A percentile compares a stretch with the other conserved stretches of the same genome.
phyloP scores from a whole-genome alignment of 768 basidiomycete species.

The Calocera cornea region DNA sequence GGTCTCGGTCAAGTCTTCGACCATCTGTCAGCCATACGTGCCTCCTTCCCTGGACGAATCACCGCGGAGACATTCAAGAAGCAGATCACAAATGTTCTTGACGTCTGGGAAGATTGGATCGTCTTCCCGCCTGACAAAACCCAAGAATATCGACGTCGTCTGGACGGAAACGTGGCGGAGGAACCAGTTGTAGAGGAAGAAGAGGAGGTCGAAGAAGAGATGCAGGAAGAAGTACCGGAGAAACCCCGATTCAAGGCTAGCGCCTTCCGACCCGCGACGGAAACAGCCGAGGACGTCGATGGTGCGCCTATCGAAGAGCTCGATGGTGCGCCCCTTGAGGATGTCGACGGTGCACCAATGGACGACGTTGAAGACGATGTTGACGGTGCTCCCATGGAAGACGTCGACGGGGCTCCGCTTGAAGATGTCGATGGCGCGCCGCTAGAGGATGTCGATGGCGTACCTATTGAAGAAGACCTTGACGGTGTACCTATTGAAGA shows the following conservation, averaged over 20 bases:
- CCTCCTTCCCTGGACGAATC: conserved; percentile 90
- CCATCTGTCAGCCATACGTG: conserved; percentile 85
- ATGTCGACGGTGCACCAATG: conserved; percentile 40
- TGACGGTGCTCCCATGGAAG: background rate
- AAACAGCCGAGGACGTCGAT: conserved; percentile 21
- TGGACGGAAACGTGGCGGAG: conserved; percentile 41
- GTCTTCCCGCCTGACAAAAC: conserved; percentile 86
- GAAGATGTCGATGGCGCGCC: conserved; percentile 20
- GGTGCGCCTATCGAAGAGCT: conserved; percentile 30
- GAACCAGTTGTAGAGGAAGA: conserved; percentile 20
- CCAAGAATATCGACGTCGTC: conserved; percentile 49
- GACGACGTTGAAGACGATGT: conserved; percentile 29
- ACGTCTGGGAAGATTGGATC: conserved; percentile 98
- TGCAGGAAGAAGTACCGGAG: conserved; percentile 15
- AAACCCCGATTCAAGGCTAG: conserved; percentile 57
- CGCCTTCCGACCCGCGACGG: conserved; percentile 55
- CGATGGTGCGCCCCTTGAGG: conserved; percentile 21
- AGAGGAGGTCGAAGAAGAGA: conserved; percentile 21
- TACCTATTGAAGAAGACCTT: conserved; percentile 17
- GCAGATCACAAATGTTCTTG: conserved; percentile 76
- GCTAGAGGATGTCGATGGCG: conserved; percentile 24
- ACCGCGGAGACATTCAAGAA: conserved; percentile 93
- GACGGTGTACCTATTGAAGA: conserved; percentile 24
- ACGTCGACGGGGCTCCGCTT: conserved; percentile 6
- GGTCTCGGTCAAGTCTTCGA: conserved; percentile 90